Evolutionary conservation across 257 asterid genomes (phyloP), one percentile per base, ranked within the genome.

Genomic region (Oldenlandia corymbosa): DNA sequence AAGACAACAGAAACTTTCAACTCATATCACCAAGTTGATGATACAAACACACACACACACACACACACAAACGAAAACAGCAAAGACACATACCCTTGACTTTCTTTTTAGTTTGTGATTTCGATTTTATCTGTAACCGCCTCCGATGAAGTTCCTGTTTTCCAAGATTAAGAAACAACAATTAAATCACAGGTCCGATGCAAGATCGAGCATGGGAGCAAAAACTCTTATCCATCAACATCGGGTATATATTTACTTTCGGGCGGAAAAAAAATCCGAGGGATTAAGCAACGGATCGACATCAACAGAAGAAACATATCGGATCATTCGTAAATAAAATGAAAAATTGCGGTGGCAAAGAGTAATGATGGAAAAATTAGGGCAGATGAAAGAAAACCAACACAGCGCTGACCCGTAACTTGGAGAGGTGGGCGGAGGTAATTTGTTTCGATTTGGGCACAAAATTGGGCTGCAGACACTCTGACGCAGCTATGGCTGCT

Each of bases 61-160:
- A 3, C 39, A n/a, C 26, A 18, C 7, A 34, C 42, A 41, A 52
- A 36, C 34, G 72, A 39, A 14, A 12, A 28, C 7, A 50, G 10
- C 42, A 21, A 42, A 52, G 45, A 51, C 7, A 0, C 75, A 4
- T 42, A 91, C 96, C 94, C 75, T 84, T 88, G 5, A 67, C 59
- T 79, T 76, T 84, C 64, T 79, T 80, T 36, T 76, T 78, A 26
- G 58, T 36, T 75, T 81, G 86, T 58, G 95, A 74, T 75, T 67
- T 84, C 58, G 94, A 80, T 78, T 88, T 88, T 62, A 88, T 79
- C 64, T 83, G 88, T 49, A 91, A 80, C 23, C 96, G 95, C 72
- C 95, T 83, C 75, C 48, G 68, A 56, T 83, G 98, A 80, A 91
- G 67, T 81, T 91, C 98, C 98, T 91, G 54, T 42, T 45, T 5